Evolutionary conservation across 768 basidiomycete genomes (phyloP).

Genomic region (Strobilomyces echinocephalus): DNA sequence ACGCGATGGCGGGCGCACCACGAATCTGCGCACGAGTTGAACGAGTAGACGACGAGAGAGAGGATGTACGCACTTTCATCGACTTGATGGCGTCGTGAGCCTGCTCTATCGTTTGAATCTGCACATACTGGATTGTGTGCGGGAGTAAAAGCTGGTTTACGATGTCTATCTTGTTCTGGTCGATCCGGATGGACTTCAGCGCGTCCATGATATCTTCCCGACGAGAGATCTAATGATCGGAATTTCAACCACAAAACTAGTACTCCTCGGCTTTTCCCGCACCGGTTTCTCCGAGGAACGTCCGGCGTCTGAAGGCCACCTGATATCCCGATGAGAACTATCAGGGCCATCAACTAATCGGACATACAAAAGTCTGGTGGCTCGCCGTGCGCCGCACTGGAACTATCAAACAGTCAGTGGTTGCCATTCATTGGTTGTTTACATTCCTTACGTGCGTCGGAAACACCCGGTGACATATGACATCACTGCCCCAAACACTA

Average conservation of each 20-base stretch:
- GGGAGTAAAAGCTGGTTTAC: conserved; percentile 88
- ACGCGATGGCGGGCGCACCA: conserved; percentile 93
- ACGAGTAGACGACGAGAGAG: neutral
- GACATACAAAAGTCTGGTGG: neutral
- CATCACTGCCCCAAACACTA: neutral
- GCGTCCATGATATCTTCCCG: conserved; percentile 12
- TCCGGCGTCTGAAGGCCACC: neutral
- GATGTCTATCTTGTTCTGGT: conserved; percentile 66
- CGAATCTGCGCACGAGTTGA: conserved; percentile 50
- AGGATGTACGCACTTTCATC: conserved; percentile 67
- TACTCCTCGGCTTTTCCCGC: neutral
- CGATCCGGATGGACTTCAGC: conserved; percentile 39
- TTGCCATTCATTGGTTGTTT: too few relatives aligned
- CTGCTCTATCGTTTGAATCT: conserved; percentile 68
- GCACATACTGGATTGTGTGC: conserved; percentile 61
- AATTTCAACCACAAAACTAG: too few relatives aligned
- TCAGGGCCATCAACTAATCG: neutral
- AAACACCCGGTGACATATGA: neutral
- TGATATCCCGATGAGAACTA: neutral
- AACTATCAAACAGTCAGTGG: too few relatives aligned
- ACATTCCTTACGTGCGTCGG: neutral
- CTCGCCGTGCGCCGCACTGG: too few relatives aligned
- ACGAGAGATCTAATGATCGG: neutral
- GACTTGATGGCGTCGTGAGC: conserved; percentile 93
- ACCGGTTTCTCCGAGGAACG: neutral